Percentiles rank a stretch among this genome's conserved stretches.
These are phyloP conservation scores for Camelina laxa DNA, from an alignment of 345 rosid genomes.

Conservation along the genomic window DNA sequence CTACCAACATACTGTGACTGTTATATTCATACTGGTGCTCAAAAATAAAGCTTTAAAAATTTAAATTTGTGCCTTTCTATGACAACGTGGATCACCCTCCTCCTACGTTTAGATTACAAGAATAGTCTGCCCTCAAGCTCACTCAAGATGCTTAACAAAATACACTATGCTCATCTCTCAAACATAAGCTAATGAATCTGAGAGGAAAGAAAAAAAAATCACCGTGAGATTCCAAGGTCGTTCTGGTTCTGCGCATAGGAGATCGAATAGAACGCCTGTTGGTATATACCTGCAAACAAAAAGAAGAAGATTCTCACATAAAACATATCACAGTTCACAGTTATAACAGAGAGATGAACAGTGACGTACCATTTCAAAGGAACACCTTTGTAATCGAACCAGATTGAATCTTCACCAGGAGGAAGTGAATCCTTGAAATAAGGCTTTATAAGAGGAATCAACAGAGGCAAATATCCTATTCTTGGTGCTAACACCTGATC, in stretches of 20 bases:
- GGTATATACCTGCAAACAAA: slow-evolving; percentile 74
- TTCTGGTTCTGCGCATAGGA: slow-evolving; percentile 82
- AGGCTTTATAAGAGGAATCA: slow-evolving; percentile 70
- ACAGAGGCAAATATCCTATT: slow-evolving; percentile 82
- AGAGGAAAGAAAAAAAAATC: slow-evolving; percentile 4
- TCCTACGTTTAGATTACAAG: slow-evolving; percentile 11
- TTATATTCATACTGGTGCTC: not conserved
- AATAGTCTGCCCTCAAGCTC: not conserved
- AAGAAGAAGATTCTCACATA: slow-evolving; percentile 9
- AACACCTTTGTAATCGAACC: slow-evolving; percentile 92
- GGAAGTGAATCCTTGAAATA: slow-evolving; percentile 82
- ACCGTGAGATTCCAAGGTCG: slow-evolving; percentile 98
- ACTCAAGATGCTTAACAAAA: not conserved
- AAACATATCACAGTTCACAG: slow-evolving; percentile 8
- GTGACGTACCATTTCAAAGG: slow-evolving; percentile 78
- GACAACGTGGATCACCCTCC: not conserved
- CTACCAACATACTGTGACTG: not conserved
- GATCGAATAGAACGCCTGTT: slow-evolving; percentile 93
- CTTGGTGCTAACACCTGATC: slow-evolving; percentile 73
- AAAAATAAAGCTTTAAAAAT: too few species aligned
- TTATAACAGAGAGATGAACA: not conserved
- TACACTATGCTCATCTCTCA: not conserved
- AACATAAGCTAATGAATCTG: not conserved
- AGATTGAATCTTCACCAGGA: slow-evolving; percentile 80
- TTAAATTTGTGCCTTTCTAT: not conserved